These are phyloP conservation scores for Fusarium fujikuroi DNA, from an alignment of 2,329 filamentous ascomycete genomes.

Conservation along the genomic window DNA sequence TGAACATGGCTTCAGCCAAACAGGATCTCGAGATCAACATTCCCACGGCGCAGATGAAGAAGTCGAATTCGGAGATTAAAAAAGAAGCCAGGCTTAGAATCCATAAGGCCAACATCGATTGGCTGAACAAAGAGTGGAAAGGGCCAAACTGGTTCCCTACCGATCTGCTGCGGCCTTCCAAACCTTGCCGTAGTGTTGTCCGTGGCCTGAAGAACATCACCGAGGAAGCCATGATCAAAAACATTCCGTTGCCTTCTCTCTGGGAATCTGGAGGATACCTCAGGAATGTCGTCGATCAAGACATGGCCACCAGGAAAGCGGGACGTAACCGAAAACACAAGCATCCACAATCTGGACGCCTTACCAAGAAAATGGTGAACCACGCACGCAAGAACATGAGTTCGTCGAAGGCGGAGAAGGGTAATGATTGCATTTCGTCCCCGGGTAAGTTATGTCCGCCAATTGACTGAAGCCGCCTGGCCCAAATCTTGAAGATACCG, in stretches of 20 bases:
- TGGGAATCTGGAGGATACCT: neutral
- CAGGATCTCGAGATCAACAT: too few species aligned
- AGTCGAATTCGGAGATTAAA: too few species aligned
- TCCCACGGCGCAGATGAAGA: too few species aligned
- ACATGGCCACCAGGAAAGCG: neutral
- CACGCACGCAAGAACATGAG: too few species aligned
- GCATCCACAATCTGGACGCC: neutral
- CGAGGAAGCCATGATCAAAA: fast-evolving
- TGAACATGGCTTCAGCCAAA: neutral
- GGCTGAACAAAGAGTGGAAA: neutral
- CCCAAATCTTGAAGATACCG: neutral
- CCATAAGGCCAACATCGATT: neutral
- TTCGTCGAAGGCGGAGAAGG: too few species aligned
- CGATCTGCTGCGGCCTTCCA: neutral
- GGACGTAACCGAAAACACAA: fast-evolving
- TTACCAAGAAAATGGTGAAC: neutral
- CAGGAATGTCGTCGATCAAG: neutral
- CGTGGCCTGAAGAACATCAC: fast-evolving
- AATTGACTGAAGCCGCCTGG: neutral
- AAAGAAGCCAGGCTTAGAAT: too few species aligned
- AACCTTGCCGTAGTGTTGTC: neutral
- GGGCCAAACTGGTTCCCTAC: neutral
- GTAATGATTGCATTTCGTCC: too few species aligned
- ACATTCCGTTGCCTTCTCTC: neutral
- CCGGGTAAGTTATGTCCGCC: too few species aligned